phyloP scores from a whole-genome alignment of 1,284 basidiomycete species.

The Rhizopogon parksii region DNA sequence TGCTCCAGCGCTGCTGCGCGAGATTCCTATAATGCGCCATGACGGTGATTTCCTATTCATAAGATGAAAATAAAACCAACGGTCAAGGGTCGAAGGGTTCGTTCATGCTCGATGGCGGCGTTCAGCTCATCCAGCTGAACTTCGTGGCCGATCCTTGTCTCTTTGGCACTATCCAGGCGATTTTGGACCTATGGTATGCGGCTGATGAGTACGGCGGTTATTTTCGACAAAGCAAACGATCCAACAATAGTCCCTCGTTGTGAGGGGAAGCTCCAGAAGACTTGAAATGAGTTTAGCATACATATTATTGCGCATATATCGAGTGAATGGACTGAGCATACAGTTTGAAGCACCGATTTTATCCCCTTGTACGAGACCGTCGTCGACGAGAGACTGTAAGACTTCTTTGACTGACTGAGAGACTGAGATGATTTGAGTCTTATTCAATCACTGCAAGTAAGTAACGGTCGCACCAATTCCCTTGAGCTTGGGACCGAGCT shows the following conservation, averaged over 20 bases:
- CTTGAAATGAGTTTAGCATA: constrained; percentile 34
- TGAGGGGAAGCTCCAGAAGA: constrained; percentile 91
- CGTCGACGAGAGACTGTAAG: constrained; percentile 75
- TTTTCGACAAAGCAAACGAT: not conserved
- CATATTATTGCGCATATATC: constrained; percentile 17
- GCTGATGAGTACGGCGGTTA: not conserved
- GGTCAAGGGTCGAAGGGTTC: constrained; percentile 53
- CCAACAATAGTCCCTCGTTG: constrained; percentile 72
- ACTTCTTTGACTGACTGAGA: constrained; percentile 87
- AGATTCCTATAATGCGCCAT: constrained; percentile 38
- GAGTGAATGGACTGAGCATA: constrained; percentile 25
- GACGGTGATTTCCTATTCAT: not conserved
- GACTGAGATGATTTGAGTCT: constrained; percentile 38
- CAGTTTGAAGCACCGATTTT: constrained; percentile 92
- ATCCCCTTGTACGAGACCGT: constrained; percentile 75
- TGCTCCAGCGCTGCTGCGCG: constrained; percentile 45
- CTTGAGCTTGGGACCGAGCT: constrained; percentile 75
- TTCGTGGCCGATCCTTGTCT: constrained; percentile 39
- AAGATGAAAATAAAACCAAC: constrained; percentile 34
- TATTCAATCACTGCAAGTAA: not conserved
- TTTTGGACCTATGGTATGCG: constrained; percentile 44
- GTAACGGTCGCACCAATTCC: constrained; percentile 60
- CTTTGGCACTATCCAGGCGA: constrained; percentile 49
- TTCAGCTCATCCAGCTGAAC: constrained; percentile 44
- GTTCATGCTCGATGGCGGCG: constrained; percentile 45